Conservation (phyloP, 306 rosid species). For the Prunus dulcis region DNA sequence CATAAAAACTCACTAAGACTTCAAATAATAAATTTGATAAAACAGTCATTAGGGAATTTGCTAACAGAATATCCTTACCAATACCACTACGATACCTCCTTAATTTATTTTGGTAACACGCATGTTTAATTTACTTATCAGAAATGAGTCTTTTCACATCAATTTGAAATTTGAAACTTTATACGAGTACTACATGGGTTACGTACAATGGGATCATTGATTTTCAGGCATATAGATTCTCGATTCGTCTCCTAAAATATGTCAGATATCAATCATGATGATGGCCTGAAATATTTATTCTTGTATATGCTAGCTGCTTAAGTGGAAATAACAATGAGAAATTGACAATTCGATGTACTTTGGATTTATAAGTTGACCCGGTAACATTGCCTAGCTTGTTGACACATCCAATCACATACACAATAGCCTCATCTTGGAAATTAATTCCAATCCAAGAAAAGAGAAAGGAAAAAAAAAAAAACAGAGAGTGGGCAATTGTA, state of each 20-base stretch:
- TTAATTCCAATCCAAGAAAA: background rate
- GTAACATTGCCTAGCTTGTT: constrained; percentile 26
- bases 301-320: constrained; percentile 17
- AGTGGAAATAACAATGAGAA: constrained; percentile 30
- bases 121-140: too few species aligned
- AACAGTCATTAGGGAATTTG: background rate
- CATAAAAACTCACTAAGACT: background rate
- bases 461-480: background rate
- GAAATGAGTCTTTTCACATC: too few species aligned
- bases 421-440: background rate
- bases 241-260: constrained; percentile 19
- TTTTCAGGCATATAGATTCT: background rate
- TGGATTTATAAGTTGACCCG: constrained; percentile 44
- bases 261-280: constrained; percentile 39
- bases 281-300: constrained; percentile 36
- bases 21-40: background rate
- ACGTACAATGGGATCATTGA: background rate
- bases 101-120: too few species aligned
- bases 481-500: background rate
- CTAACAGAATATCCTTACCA: background rate
- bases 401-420: constrained; percentile 41
- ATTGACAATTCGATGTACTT: constrained; percentile 8
- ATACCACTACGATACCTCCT: background rate
- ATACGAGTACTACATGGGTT: background rate
- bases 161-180: background rate